phyloP scores from a whole-genome alignment of 805 yeast genomes.

The Metschnikowia corniflorae region DNA sequence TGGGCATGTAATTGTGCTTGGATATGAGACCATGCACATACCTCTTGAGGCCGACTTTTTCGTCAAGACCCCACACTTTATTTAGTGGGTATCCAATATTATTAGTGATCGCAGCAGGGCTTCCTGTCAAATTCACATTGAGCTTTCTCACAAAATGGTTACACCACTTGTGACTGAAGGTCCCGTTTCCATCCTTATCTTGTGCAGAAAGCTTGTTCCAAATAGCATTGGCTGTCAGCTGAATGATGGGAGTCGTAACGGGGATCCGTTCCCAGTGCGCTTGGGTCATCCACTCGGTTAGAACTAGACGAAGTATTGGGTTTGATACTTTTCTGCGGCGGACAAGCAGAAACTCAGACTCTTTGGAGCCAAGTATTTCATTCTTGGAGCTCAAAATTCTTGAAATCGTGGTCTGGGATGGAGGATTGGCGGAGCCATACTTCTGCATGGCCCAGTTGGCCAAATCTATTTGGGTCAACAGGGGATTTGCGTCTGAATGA shows the following conservation, averaged over 20 bases:
- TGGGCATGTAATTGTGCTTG: conserved; percentile 39
- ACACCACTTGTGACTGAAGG: conserved; percentile 65
- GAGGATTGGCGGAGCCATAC: conserved; percentile 50
- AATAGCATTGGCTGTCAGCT: conserved; percentile 58
- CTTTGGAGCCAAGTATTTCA: conserved; percentile 47
- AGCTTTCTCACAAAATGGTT: conserved; percentile 44
- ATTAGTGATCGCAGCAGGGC: conserved; percentile 38
- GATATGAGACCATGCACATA: conserved; percentile 34
- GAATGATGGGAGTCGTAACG: conserved; percentile 58
- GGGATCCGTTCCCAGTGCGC: conserved; percentile 66
- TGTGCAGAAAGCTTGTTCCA: conserved; percentile 58
- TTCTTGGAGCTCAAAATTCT: conserved; percentile 56
- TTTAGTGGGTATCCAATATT: conserved; percentile 33
- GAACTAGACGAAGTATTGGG: conserved; percentile 51
- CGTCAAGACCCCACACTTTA: conserved; percentile 61
- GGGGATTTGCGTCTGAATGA: conserved; percentile 63
- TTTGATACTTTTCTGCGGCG: conserved; percentile 54
- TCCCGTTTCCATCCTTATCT: conserved; percentile 59
- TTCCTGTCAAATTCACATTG: conserved; percentile 48
- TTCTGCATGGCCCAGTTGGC: conserved; percentile 61
- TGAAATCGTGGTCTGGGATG: conserved; percentile 67
- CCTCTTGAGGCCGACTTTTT: conserved; percentile 45
- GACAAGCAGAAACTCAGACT: conserved; percentile 48
- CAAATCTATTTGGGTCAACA: conserved; percentile 62
- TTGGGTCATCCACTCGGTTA: conserved; percentile 69